These are phyloP conservation scores for Euphorbia peplus DNA, from an alignment of 345 rosid genomes.

Conservation along the genomic window DNA sequence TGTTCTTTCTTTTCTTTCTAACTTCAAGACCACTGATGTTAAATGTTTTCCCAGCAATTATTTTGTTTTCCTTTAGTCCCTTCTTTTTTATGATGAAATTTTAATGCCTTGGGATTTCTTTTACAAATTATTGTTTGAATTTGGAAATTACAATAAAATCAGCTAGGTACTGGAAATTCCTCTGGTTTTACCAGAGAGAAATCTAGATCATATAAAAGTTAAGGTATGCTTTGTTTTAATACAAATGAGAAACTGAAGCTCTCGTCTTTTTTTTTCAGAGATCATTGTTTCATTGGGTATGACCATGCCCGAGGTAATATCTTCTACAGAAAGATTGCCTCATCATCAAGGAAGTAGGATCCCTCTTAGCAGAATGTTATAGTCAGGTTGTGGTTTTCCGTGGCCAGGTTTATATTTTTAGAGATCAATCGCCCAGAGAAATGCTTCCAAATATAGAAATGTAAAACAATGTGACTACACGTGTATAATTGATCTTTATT, in stretches of 20 bases:
- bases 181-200: not conserved
- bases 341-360: constrained; percentile 48
- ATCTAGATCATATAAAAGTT: not conserved
- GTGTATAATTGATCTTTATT: not conserved
- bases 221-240: not conserved
- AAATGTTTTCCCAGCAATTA: not conserved
- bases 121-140: not conserved
- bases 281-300: constrained; percentile 83
- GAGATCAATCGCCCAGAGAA: not conserved
- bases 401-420: not conserved
- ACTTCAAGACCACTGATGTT: not conserved
- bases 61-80: not conserved
- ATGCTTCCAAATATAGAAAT: not conserved
- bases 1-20: constrained; percentile 18
- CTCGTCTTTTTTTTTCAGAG: constrained; percentile 36
- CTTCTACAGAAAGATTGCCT: constrained; percentile 49
- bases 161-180: too few species aligned
- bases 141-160: not conserved
- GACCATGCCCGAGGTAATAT: constrained; percentile 82
- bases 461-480: not conserved
- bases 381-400: not conserved
- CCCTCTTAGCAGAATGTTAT: constrained; percentile 58
- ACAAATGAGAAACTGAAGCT: not conserved
- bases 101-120: constrained; percentile 3
- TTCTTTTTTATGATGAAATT: not conserved